Percentiles rank a stretch among this genome's conserved stretches.
phyloP scores from a whole-genome alignment of 495 filamentous ascomycete genomes.

The Tirmania nivea region DNA sequence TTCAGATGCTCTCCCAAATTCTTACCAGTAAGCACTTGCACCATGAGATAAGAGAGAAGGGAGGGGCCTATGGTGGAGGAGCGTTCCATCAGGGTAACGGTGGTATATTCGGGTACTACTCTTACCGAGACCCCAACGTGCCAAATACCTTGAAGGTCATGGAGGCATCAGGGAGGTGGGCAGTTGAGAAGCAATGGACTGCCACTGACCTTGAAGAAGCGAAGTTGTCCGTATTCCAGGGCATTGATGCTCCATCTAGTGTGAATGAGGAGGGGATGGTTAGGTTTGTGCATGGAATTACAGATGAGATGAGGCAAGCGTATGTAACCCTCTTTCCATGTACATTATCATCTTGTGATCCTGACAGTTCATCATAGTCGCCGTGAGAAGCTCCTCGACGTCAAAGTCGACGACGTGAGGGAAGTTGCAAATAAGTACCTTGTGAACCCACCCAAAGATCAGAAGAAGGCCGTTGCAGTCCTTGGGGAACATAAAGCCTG shows the following conservation, averaged over 20 bases:
- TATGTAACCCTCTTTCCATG: slow-evolving; percentile 1
- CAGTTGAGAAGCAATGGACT: slow-evolving; percentile 63
- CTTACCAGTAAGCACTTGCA: slow-evolving; percentile 95
- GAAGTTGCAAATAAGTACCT: slow-evolving; percentile 63
- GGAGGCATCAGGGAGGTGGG: slow-evolving; percentile 61
- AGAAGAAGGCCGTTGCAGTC: slow-evolving; percentile 38
- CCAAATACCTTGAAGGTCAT: slow-evolving; percentile 72
- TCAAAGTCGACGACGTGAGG: slow-evolving; percentile 58
- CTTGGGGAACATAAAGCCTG: slow-evolving; percentile 73
- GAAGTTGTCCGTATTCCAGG: slow-evolving; percentile 83
- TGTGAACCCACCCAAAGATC: slow-evolving; percentile 39
- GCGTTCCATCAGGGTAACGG: slow-evolving; percentile 59
- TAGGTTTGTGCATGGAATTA: slow-evolving; percentile 65
- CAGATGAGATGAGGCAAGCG: slow-evolving; percentile 69
- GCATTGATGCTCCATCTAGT: slow-evolving; percentile 74
- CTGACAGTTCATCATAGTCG: slow-evolving; percentile 22
- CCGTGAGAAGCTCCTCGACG: slow-evolving; percentile 71
- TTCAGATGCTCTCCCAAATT: slow-evolving; percentile 75
- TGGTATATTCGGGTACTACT: slow-evolving; percentile 83
- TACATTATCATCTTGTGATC: background rate
- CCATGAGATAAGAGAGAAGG: slow-evolving; percentile 94
- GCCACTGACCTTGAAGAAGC: slow-evolving; percentile 82
- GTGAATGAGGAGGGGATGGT: slow-evolving; percentile 77
- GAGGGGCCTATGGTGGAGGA: slow-evolving; percentile 84
- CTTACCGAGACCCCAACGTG: slow-evolving; percentile 93